Conservation (phyloP, 2,329 filamentous ascomycete genomes). For the Sclerotinia glacialis region DNA sequence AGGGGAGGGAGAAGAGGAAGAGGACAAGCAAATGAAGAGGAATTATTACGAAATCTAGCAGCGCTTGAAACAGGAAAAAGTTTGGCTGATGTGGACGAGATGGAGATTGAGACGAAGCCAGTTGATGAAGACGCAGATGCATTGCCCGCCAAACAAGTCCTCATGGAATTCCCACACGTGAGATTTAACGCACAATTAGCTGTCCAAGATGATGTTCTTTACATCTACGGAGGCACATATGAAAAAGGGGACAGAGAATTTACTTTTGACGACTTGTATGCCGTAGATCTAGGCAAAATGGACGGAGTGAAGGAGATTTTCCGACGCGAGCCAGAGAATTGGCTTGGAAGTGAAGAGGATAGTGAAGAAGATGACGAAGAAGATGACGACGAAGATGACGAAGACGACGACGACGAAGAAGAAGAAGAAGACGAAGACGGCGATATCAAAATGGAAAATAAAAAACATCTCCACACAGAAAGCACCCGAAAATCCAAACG, state of each 20-base stretch:
- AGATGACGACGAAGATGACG: constrained; percentile 48
- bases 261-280: constrained; percentile 93
- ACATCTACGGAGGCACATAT: constrained; percentile 92
- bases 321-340: constrained; percentile 79
- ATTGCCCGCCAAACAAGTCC: constrained; percentile 57
- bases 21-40: constrained; percentile 86
- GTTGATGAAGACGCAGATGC: constrained; percentile 50
- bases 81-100: constrained; percentile 51
- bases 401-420: constrained; percentile 37
- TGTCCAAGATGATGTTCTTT: constrained; percentile 88
- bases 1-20: constrained; percentile 65
- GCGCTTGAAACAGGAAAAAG: constrained; percentile 75
- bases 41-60: constrained; percentile 81
- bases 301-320: constrained; percentile 93
- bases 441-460: constrained; percentile 41
- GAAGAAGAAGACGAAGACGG: constrained; percentile 50
- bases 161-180: constrained; percentile 81
- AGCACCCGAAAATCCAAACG: constrained; percentile 53
- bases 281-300: constrained; percentile 89
- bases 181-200: constrained; percentile 89
- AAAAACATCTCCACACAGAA: constrained; percentile 42
- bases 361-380: constrained; percentile 55
- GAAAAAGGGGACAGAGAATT: constrained; percentile 94
- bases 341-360: constrained; percentile 67
- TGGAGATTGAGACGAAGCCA: constrained; percentile 50